Base-by-base conservation (phyloP, 2,329 filamentous ascomycete species). In the Colletotrichum lupini region DNA sequence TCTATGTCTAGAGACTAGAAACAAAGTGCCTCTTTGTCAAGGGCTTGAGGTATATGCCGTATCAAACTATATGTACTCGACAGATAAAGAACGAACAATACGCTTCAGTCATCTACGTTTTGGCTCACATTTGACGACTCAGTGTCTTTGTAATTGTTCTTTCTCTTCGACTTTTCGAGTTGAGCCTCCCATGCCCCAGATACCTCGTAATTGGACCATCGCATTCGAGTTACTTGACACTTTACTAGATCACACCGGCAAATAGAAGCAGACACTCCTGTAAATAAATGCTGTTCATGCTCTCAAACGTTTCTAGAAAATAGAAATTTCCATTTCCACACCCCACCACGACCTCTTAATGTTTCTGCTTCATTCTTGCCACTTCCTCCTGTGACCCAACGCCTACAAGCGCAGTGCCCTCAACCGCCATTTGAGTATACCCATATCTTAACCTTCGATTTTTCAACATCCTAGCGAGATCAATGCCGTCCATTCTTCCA, bases 381-480 rank as follows among this genome's bases (percentile, higher is more conserved):
- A 58, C 56, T 32, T 58, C 52, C 22, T 55, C 56, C 28, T 58
- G 28, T 22, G 28, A 58, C 16, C 56, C 56, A 30, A 22, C 56
- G 14, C 56, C 56, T 3, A 35, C 56, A 30, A 58, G 16, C 30
- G 28, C 28, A 14, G 9, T 58, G 35, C n/a, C n/a, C 11, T 58
- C 56, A 22, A 58, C 4, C 19, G 19, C n/a, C 30, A 58, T 4
- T 9, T 37, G 30, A 7, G 56, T 58, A 22, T 57, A 62, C 16
- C 66, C 58, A 24, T 62, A 68, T 28, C 66, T 53, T n/a, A 68
- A 5, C n/a, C 58, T 35, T 4, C 26, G 26, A 9, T 57, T 59
- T 11, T 42, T 57, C 57, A 68, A 12, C 32, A 46, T 30, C 9
- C 24, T 60, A 9, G 49, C 42, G n/a, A 62, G 35, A 3, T 56